A percentile compares a stretch with the other conserved stretches of the same genome.
phyloP scores from a whole-genome alignment of 129 eudicot genomes.

The Chrysanthemum seticuspe region DNA sequence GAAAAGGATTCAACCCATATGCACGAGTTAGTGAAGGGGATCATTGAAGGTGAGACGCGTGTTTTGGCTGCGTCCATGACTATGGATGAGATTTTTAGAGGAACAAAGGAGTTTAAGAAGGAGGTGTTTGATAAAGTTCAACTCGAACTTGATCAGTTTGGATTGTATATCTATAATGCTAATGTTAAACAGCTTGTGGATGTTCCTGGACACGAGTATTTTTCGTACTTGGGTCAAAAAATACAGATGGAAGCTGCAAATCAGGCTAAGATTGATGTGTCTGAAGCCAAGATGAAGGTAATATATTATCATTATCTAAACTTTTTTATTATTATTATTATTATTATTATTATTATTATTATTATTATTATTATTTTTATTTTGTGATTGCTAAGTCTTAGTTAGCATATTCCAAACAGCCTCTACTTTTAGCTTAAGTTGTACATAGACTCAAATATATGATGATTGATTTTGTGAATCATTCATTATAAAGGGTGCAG shows the following conservation, averaged over 20 bases:
- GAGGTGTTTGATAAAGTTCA: constrained; percentile 54
- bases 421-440: background rate
- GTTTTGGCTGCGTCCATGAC: constrained; percentile 65
- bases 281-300: constrained; percentile 62
- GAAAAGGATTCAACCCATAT: constrained; percentile 42
- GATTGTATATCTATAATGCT: constrained; percentile 49
- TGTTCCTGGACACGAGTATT: constrained; percentile 59
- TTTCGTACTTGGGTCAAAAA: constrained; percentile 58
- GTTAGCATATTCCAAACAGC: background rate
- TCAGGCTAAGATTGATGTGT: constrained; percentile 52
- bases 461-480: constrained; percentile 26
- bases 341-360: no score
- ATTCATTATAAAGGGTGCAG: constrained; percentile 32
- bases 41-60: no score
- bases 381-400: background rate
- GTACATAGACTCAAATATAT: background rate
- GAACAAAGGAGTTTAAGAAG: constrained; percentile 48
- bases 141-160: constrained; percentile 48
- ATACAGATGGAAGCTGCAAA: constrained; percentile 62
- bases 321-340: no score
- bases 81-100: constrained; percentile 58
- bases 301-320: background rate
- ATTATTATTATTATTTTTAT: no score
- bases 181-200: constrained; percentile 60
- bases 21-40: constrained; percentile 51